Evolutionary conservation across 768 basidiomycete genomes (phyloP).

Genomic region (Trametes punicea): DNA sequence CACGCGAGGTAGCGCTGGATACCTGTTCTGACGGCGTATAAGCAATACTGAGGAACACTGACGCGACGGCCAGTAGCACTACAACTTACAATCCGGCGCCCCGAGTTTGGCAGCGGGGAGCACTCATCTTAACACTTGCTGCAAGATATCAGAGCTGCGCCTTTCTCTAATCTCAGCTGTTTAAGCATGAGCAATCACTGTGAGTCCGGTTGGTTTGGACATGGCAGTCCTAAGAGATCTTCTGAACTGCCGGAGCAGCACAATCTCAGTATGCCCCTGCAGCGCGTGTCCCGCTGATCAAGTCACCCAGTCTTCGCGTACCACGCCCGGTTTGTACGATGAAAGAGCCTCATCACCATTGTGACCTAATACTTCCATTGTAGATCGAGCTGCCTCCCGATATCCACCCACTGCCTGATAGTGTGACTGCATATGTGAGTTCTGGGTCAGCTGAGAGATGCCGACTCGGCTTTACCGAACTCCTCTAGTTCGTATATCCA

Average conservation of each 20-base stretch:
- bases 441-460: not conserved
- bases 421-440: slow-evolving; percentile 82
- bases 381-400: slow-evolving; percentile 87
- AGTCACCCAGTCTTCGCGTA: slow-evolving; percentile 86
- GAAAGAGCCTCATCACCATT: not conserved
- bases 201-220: not conserved
- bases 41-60: no score
- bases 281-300: slow-evolving; percentile 79
- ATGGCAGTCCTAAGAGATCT: not conserved
- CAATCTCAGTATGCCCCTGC: slow-evolving; percentile 69
- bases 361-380: not conserved
- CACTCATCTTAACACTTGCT: no score
- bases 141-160: no score
- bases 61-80: no score
- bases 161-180: no score
- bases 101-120: no score
- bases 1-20: no score
- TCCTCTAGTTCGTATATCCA: slow-evolving; percentile 86
- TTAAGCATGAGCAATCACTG: not conserved
- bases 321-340: slow-evolving; percentile 61
- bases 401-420: slow-evolving; percentile 92
- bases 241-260: slow-evolving; percentile 4
- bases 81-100: no score
- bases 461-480: not conserved
- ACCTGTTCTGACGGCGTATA: no score